phyloP scores from a whole-genome alignment of 495 filamentous ascomycete species.

The Xeromyces bisporus region DNA sequence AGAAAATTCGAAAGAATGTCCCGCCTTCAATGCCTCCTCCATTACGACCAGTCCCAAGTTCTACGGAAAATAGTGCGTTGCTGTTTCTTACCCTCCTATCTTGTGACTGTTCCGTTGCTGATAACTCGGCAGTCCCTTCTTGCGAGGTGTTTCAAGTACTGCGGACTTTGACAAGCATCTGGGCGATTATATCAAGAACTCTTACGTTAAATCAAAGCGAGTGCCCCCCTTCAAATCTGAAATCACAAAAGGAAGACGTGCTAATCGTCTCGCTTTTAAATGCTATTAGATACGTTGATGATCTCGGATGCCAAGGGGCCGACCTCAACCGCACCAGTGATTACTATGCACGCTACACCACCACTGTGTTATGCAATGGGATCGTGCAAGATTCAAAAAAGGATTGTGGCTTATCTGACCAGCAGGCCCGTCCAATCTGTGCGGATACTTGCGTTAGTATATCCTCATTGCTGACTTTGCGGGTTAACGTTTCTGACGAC shows the following conservation, averaged over 20 bases:
- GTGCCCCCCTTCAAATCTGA: slow-evolving; percentile 8
- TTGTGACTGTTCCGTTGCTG: slow-evolving; percentile 1
- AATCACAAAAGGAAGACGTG: slow-evolving; percentile 1
- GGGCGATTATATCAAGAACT: slow-evolving; percentile 51
- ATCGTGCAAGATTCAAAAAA: slow-evolving; percentile 79
- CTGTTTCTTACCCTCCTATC: slow-evolving; percentile 1
- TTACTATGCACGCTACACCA: slow-evolving; percentile 88
- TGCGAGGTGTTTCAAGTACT: slow-evolving; percentile 61
- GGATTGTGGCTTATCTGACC: slow-evolving; percentile 46
- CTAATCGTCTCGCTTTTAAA: slow-evolving; percentile 4
- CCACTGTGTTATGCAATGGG: slow-evolving; percentile 81
- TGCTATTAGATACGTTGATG: slow-evolving; percentile 20
- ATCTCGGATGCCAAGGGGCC: slow-evolving; percentile 68
- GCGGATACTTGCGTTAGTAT: slow-evolving; percentile 72
- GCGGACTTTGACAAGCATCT: slow-evolving; percentile 64
- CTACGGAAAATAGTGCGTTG: slow-evolving; percentile 58
- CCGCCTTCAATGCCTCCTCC: slow-evolving; percentile 67
- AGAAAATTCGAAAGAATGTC: slow-evolving; percentile 57
- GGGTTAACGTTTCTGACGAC: slow-evolving; percentile 10
- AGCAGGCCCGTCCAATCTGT: slow-evolving; percentile 61
- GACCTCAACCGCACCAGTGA: slow-evolving; percentile 65
- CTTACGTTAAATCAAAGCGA: slow-evolving; percentile 62
- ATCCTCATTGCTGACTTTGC: background rate
- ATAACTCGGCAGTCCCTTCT: slow-evolving; percentile 53
- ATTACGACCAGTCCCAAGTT: slow-evolving; percentile 56